Conservation (phyloP, 1,284 basidiomycete genomes). For the Exobasidium rhododendri region DNA sequence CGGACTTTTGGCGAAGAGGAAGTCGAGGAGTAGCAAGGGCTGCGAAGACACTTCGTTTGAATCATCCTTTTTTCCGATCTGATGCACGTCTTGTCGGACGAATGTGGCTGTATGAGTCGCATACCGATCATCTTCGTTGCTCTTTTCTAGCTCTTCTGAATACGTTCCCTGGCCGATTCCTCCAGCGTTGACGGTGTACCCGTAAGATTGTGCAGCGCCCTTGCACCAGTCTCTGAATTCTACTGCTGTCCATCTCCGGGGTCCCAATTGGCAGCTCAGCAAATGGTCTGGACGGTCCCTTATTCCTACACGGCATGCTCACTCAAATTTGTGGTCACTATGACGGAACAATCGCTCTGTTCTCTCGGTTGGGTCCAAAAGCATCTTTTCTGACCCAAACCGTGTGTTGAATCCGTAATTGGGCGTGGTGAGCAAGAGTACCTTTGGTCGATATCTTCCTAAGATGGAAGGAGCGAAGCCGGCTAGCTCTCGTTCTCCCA, state of each 20-base stretch:
- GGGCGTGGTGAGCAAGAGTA: neutral
- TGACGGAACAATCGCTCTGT: slow-evolving; percentile 4
- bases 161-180: neutral
- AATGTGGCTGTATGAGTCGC: neutral
- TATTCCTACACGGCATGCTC: too few species aligned
- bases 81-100: neutral
- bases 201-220: neutral
- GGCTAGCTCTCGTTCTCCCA: neutral
- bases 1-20: neutral
- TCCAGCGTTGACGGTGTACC: neutral
- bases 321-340: slow-evolving; percentile 5
- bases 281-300: too few species aligned
- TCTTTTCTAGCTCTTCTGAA: neutral
- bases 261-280: too few species aligned
- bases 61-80: neutral
- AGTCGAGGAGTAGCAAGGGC: neutral
- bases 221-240: neutral
- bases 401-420: slow-evolving; percentile 1
- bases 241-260: neutral
- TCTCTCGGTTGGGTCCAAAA: neutral
- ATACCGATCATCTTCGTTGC: neutral
- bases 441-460: neutral
- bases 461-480: neutral
- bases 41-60: neutral
- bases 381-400: neutral